Conservation (phyloP, 2,329 filamentous ascomycete species). For the Botrytis fragariae region DNA sequence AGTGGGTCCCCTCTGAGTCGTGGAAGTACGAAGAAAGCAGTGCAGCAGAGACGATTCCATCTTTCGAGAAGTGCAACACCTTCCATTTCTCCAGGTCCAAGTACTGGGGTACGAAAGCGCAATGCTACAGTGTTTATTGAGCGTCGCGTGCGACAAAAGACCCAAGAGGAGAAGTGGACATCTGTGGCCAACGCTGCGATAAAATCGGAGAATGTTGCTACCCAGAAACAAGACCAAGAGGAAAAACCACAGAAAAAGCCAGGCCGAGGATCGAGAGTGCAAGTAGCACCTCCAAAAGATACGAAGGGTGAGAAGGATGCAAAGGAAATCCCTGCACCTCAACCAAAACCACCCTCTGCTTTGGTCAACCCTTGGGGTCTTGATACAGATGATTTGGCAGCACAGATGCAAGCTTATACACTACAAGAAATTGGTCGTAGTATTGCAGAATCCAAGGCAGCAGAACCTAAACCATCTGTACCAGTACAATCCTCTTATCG, state of each 20-base stretch:
- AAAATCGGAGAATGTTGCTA: background rate
- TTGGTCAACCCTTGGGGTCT: slow-evolving; percentile 42
- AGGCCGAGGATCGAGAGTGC: slow-evolving; percentile 28
- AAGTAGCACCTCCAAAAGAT: slow-evolving; percentile 1
- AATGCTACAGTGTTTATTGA: slow-evolving; percentile 56
- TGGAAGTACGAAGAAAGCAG: background rate
- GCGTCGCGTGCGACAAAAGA: slow-evolving; percentile 42
- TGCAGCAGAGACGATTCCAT: slow-evolving; percentile 52
- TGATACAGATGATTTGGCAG: slow-evolving; percentile 45
- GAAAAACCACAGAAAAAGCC: slow-evolving; percentile 33
- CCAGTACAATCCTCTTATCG: slow-evolving; percentile 17
- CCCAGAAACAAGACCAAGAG: slow-evolving; percentile 9
- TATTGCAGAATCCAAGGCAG: slow-evolving; percentile 28
- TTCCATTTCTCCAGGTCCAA: background rate
- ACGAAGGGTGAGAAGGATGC: background rate
- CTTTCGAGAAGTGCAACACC: slow-evolving; percentile 48
- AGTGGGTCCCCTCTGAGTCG: background rate
- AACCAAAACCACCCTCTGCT: slow-evolving; percentile 17
- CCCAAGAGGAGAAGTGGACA: slow-evolving; percentile 3
- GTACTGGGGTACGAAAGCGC: slow-evolving; percentile 25
- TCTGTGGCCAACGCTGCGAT: slow-evolving; percentile 2
- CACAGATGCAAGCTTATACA: slow-evolving; percentile 58
- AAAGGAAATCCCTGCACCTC: background rate
- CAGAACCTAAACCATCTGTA: slow-evolving; percentile 21
- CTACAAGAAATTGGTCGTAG: slow-evolving; percentile 52